These are phyloP conservation scores for Mallotus japonicus DNA, from an alignment of 441 rosid genomes.

Conservation along the genomic window DNA sequence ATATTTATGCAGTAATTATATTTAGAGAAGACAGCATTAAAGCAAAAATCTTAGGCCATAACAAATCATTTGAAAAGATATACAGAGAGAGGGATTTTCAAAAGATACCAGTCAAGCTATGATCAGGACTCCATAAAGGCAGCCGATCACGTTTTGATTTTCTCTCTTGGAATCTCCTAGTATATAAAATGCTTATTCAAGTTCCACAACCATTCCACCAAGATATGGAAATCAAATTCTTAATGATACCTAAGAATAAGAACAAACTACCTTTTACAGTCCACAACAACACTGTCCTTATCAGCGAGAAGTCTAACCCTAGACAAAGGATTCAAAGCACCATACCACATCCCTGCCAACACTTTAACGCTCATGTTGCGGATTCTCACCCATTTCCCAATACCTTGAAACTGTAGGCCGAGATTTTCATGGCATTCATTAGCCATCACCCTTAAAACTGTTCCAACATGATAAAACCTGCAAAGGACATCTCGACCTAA, in stretches of 20 bases:
- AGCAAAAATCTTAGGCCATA: too few species aligned
- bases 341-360: conserved; percentile 13
- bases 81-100: neutral
- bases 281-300: conserved; percentile 8
- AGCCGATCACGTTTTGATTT: neutral
- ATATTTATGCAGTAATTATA: too few species aligned
- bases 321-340: conserved; percentile 9
- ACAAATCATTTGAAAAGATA: neutral
- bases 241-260: neutral
- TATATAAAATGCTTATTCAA: neutral
- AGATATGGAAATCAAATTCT: neutral
- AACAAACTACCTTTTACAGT: conserved; percentile 10
- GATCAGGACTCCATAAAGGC: neutral
- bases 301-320: conserved; percentile 20
- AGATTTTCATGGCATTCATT: conserved; percentile 18
- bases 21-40: too few species aligned
- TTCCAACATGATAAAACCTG: conserved; percentile 15
- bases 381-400: conserved; percentile 25
- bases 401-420: neutral
- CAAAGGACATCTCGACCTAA: neutral
- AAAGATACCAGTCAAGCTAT: conserved; percentile 14
- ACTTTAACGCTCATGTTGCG: conserved; percentile 10
- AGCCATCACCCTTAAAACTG: conserved; percentile 23
- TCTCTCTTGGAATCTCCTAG: conserved; percentile 15
- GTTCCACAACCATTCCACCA: neutral